Evolutionary conservation across 805 yeast species (phyloP), one percentile per base, ranked within the genome.

Genomic region (Wickerhamomyces sydowiorum): DNA sequence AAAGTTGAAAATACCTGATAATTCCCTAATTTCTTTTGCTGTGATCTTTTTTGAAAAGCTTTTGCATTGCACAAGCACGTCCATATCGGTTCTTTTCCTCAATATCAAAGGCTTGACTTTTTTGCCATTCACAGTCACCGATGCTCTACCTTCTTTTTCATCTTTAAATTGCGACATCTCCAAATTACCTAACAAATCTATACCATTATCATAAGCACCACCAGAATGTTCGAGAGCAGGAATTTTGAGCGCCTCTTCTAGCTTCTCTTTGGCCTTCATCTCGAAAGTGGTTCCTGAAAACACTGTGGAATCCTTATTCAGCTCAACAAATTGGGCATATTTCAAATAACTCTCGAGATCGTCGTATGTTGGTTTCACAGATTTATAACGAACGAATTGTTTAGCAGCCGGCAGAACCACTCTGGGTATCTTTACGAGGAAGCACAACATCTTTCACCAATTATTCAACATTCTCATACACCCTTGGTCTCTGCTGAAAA

Each of bases 231-330:
- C 18, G 9, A 38, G 24, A 4, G 23, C 15, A 6, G 6, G 4
- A 5, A 38, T 23, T 4, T 32, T 32, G 0, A 40, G 18, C n/a
- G 57, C 49, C 2, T 58, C 38, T 43, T 65, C 62, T 4, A 79
- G 56, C 28, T 66, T 60, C 5, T 61, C 60, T 46, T 69, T 63
- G 22, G 72, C 64, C 2, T 67, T 54, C 17, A 75, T 56, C 47
- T 79, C 86, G 49, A 78, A 79, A 27, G 78, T 47, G 0, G 80
- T 75, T 4, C 86, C 86, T 38, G 62, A 59, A 52, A 75, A 76
- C 2, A 67, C 69, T 0, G 75, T 57, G 0, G 78, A 52, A 5
- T 41, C 46, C 5, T 57, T 52, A 10, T 62, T 53, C 14, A 60
- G 41, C 2, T 49, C 41, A 10, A 40, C 42, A 1, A 30, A 38